Percentiles rank a stretch among this genome's conserved stretches.
Evolutionary conservation across 2,329 filamentous ascomycete genomes (phyloP).

Genomic region (Epichloe coenophiala): DNA sequence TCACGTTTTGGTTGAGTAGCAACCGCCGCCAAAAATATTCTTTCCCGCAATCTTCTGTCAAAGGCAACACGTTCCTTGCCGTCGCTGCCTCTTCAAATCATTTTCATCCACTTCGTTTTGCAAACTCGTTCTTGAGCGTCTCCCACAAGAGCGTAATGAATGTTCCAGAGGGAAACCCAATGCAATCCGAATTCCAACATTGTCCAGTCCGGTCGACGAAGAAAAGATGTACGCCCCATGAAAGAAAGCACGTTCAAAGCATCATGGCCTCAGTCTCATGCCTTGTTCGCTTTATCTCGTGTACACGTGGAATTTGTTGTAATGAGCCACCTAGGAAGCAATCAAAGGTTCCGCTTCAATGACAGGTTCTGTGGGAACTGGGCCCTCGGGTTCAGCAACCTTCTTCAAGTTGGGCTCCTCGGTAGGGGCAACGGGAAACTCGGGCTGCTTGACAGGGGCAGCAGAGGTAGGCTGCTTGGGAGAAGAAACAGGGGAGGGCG

Average conservation of each 20-base stretch:
- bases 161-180: slow-evolving; percentile 11
- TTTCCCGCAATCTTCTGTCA: background rate
- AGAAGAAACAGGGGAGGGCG: slow-evolving; percentile 25
- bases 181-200: slow-evolving; percentile 13
- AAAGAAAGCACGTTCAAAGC: slow-evolving; percentile 13
- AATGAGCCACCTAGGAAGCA: slow-evolving; percentile 15
- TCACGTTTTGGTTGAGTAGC: background rate
- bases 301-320: slow-evolving; percentile 14
- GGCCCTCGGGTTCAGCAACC: slow-evolving; percentile 10
- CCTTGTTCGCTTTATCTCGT: slow-evolving; percentile 12
- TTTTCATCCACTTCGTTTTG: slow-evolving; percentile 11
- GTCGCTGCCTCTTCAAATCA: background rate
- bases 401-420: slow-evolving; percentile 17
- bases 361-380: slow-evolving; percentile 14
- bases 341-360: slow-evolving; percentile 16
- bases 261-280: slow-evolving; percentile 14
- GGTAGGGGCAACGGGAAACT: slow-evolving; percentile 24
- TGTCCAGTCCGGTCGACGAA: slow-evolving; percentile 13
- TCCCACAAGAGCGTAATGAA: slow-evolving; percentile 5
- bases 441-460: slow-evolving; percentile 13
- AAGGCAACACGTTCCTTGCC: background rate
- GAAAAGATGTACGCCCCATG: slow-evolving; percentile 15
- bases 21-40: background rate
- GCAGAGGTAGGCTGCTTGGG: slow-evolving; percentile 20
- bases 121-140: background rate